These are phyloP conservation scores for Bryoerythrophyllum caledonicum DNA, from an alignment of 225 moss, liverwort and hornwort species.

Conservation along the genomic window DNA sequence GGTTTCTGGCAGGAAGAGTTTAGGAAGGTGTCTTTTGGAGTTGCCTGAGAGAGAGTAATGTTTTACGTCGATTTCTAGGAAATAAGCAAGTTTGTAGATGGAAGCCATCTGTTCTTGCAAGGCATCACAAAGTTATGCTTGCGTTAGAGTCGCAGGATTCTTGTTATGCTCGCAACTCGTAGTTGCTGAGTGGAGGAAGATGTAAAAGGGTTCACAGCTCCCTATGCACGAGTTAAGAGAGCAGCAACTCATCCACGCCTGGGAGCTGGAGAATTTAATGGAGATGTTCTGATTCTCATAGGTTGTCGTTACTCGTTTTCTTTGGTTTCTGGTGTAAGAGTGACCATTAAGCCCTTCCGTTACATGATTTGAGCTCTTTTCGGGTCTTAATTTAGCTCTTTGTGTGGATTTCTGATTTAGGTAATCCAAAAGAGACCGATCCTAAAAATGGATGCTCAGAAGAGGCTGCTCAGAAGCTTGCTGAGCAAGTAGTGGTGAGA, in stretches of 20 bases:
- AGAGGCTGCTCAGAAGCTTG: constrained; percentile 59
- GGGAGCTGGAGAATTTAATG: constrained; percentile 26
- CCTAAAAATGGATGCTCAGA: constrained; percentile 41
- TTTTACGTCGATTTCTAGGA: constrained; percentile 2
- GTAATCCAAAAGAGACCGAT: constrained; percentile 24
- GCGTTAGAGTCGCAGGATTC: constrained; percentile 21
- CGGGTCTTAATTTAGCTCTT: constrained; percentile 15
- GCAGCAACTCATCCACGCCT: constrained; percentile 11
- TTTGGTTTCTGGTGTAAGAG: constrained; percentile 20
- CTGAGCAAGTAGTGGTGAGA: constrained; percentile 64
- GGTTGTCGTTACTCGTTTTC: constrained; percentile 11
- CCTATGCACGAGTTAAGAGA: constrained; percentile 22
- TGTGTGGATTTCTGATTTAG: constrained; percentile 31
- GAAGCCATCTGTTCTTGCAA: constrained; percentile 19
- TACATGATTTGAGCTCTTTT: constrained; percentile 14
- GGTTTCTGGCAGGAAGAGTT: constrained; percentile 24
- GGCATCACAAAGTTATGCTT: constrained; percentile 10
- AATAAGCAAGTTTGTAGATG: constrained; percentile 16
- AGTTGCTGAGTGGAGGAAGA: constrained; percentile 20
- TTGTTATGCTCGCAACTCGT: constrained; percentile 14
- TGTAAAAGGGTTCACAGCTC: constrained; percentile 21
- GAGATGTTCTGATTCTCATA: constrained; percentile 15
- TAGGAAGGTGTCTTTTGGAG: constrained; percentile 23
- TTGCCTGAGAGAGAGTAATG: constrained; percentile 9
- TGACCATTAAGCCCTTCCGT: neutral